These are phyloP conservation scores for Conticribra guillardii DNA, from an alignment of 108 stramenopile species.

Conservation along the genomic window DNA sequence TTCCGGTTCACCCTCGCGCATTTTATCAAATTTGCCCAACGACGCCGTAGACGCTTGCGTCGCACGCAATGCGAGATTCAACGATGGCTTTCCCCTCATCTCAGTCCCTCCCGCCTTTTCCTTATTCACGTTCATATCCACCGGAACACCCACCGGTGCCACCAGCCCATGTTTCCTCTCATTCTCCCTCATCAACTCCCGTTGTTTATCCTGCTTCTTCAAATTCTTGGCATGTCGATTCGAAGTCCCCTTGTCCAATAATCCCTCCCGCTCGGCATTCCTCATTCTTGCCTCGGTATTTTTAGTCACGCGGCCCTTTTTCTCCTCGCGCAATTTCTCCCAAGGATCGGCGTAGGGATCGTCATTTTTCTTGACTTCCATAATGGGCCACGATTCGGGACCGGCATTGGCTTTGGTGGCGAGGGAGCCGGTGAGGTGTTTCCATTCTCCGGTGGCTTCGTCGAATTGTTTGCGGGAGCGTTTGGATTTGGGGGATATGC, in stretches of 20 bases:
- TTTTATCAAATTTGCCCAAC: conserved; percentile 83
- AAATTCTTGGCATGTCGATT: conserved; percentile 58
- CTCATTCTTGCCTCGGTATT: conserved; percentile 76
- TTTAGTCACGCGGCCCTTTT: conserved; percentile 66
- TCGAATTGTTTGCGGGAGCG: conserved; percentile 90
- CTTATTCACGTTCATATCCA: conserved; percentile 51
- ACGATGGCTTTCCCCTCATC: conserved; percentile 72
- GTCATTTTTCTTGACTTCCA: conserved; percentile 87
- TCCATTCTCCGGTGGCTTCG: conserved; percentile 87
- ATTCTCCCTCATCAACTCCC: conserved; percentile 52
- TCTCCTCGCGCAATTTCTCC: conserved; percentile 78
- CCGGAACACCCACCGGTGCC: conserved; percentile 74
- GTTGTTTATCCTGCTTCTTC: conserved; percentile 56
- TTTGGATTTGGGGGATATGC: conserved; percentile 86
- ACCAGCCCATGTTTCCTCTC: conserved; percentile 57
- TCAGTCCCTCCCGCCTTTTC: background rate
- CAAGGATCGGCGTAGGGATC: conserved; percentile 87
- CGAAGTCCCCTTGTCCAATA: conserved; percentile 72
- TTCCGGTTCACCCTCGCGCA: conserved; percentile 85
- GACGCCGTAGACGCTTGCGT: conserved; percentile 86
- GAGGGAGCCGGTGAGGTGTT: conserved; percentile 81
- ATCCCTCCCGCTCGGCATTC: conserved; percentile 77
- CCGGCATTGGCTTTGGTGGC: conserved; percentile 65
- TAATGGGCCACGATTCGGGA: conserved; percentile 84
- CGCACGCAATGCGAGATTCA: conserved; percentile 66